Evolutionary conservation across 1,284 basidiomycete species (phyloP), one percentile per base, ranked within the genome.

Genomic region (Amylostereum areolatum): DNA sequence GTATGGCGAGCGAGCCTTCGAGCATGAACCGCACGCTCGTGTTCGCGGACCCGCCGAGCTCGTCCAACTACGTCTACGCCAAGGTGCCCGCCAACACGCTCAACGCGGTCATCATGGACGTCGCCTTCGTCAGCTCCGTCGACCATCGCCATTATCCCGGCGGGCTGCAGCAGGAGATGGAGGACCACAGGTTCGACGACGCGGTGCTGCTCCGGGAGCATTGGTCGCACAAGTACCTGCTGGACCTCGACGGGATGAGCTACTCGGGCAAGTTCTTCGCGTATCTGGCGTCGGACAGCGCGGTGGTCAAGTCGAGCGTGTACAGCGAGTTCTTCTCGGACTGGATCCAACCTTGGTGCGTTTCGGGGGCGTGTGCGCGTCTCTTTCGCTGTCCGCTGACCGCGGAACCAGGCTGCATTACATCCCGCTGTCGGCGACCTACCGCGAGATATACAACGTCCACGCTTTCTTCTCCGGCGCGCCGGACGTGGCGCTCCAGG

Each of bases 161-260:
- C 4, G 93, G 93, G n/a, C 76, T 88, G 56, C 68, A 77, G 1
- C 85, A 83, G 12, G 74, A 93, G 56, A 73, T 75, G 52, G 70
- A 71, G 52, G 73, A 80, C 36, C 87, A 93, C 64, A 78, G 89
- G 30, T 90, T 93, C 58, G 83, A 78, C 9, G 80, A 87, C 48
- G 79, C 89, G 1, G 90, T 90, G 1, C 83, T 86, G 4, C 72
- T 97, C 1, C 90, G 91, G 3, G 79, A 85, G 54, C 87, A 92
- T 60, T 97, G 94, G 94, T 75, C 83, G 48, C 90, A 94, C 73
- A 96, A 96, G 69, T 95, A 94, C 62, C 74, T 96, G 27, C 70
- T 95, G 54, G 94, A 97, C 66, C 66, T 97, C 48, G 94, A 97
- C 62, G 94, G 94, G 33, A 92, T 92, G 85, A 87, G 89, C n/a